A percentile compares a stretch with the other conserved stretches of the same genome.
Evolutionary conservation across 768 basidiomycete genomes (phyloP).

Genomic region (Cystobasidium onofrii): DNA sequence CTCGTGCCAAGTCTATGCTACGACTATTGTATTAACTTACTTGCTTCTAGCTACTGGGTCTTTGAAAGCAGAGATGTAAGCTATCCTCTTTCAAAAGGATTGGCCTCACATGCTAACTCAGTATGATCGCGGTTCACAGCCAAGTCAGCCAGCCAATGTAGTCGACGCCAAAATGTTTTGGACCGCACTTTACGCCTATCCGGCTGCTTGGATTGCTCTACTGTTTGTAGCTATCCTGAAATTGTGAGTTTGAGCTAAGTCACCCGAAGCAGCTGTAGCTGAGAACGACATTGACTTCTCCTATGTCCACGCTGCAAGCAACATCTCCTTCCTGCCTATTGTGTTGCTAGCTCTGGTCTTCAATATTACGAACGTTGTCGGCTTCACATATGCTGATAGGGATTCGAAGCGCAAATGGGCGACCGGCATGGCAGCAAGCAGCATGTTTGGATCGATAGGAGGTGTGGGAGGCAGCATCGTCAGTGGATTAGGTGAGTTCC

Average conservation of each 20-base stretch:
- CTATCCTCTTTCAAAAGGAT: slow-evolving; percentile 21
- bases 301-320: slow-evolving; percentile 18
- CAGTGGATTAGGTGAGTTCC: slow-evolving; percentile 62
- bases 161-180: slow-evolving; percentile 57
- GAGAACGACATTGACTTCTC: neutral
- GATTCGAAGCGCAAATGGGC: slow-evolving; percentile 78
- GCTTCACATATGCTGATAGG: slow-evolving; percentile 53
- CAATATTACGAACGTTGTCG: slow-evolving; percentile 89
- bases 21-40: neutral
- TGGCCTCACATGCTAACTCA: slow-evolving; percentile 53
- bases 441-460: slow-evolving; percentile 65
- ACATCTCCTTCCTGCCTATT: slow-evolving; percentile 78
- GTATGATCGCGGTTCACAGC: slow-evolving; percentile 6
- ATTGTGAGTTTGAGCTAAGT: slow-evolving; percentile 50
- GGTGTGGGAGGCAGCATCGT: slow-evolving; percentile 78
- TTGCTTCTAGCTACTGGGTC: slow-evolving; percentile 72
- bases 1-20: neutral
- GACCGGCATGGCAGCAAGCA: slow-evolving; percentile 59
- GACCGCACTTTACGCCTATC: slow-evolving; percentile 54
- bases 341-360: slow-evolving; percentile 89
- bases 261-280: neutral
- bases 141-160: slow-evolving; percentile 58
- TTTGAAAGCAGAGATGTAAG: slow-evolving; percentile 93
- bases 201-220: slow-evolving; percentile 74
- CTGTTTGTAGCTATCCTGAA: slow-evolving; percentile 82